Evolutionary conservation across 164 flowering plant genomes (phyloP).

Genomic region (Protea cynaroides): DNA sequence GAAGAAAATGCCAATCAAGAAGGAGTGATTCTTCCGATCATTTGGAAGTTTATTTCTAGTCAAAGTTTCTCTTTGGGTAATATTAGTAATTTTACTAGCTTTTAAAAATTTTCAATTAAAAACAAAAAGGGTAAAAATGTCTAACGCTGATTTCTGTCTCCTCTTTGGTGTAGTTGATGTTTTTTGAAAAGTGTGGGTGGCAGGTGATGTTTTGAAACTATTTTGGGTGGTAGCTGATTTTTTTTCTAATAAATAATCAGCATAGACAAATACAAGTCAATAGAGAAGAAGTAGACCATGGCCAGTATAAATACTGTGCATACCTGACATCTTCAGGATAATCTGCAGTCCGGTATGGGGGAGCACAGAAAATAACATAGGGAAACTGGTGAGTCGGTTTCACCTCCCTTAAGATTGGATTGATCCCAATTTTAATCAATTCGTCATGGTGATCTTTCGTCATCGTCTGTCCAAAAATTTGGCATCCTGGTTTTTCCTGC

Average conservation of each 20-base stretch:
- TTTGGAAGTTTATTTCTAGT: too few species aligned
- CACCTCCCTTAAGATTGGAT: conserved; percentile 49
- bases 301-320: neutral
- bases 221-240: too few species aligned
- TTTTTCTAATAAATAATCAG: neutral
- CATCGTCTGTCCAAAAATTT: conserved; percentile 75
- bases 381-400: conserved; percentile 41
- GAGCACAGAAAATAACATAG: conserved; percentile 89
- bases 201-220: too few species aligned
- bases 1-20: too few species aligned
- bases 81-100: too few species aligned
- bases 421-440: conserved; percentile 63
- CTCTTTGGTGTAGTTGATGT: too few species aligned
- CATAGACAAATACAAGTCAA: neutral
- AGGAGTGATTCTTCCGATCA: too few species aligned
- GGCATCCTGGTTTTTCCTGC: conserved; percentile 77
- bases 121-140: too few species aligned
- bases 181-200: too few species aligned
- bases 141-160: too few species aligned
- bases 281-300: neutral
- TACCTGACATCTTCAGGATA: conserved; percentile 90
- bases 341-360: conserved; percentile 62
- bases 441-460: conserved; percentile 84
- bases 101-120: too few species aligned
- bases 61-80: too few species aligned